These are phyloP conservation scores for Cordyceps tenuipes DNA, from an alignment of 2,329 filamentous ascomycete species.

Conservation along the genomic window DNA sequence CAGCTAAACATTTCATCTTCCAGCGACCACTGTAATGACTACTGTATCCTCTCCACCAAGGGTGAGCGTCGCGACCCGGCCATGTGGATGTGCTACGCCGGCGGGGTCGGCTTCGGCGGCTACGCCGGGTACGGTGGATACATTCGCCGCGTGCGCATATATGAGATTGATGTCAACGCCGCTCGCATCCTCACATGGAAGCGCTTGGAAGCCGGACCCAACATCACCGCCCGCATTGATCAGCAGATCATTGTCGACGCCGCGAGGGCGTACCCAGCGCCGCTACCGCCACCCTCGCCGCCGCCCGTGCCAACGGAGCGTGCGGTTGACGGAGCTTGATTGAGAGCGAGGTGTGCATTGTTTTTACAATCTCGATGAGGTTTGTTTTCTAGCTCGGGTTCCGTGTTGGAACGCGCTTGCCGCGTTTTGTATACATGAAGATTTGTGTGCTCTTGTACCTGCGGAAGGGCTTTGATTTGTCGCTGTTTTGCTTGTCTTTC, in stretches of 20 bases:
- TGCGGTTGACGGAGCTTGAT: neutral
- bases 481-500: neutral
- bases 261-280: conserved; percentile 36
- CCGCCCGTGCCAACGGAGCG: conserved; percentile 12
- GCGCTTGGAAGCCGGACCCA: conserved; percentile 60
- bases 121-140: conserved; percentile 89
- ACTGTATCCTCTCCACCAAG: conserved; percentile 63
- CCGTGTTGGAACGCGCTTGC: no score
- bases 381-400: no score
- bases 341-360: neutral
- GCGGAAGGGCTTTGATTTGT: no score
- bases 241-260: conserved; percentile 59
- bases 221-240: conserved; percentile 46
- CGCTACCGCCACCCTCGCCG: conserved; percentile 15
- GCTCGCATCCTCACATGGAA: conserved; percentile 90
- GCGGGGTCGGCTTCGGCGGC: conserved; percentile 84
- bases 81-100: conserved; percentile 98
- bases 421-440: neutral
- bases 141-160: conserved; percentile 75
- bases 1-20: conserved; percentile 16
- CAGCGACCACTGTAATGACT: conserved; percentile 93
- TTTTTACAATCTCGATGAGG: no score
- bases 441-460: neutral
- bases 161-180: conserved; percentile 87
- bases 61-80: conserved; percentile 46